Base-by-base conservation (phyloP, 2,329 filamentous ascomycete species). In the Colletotrichum falcatum region DNA sequence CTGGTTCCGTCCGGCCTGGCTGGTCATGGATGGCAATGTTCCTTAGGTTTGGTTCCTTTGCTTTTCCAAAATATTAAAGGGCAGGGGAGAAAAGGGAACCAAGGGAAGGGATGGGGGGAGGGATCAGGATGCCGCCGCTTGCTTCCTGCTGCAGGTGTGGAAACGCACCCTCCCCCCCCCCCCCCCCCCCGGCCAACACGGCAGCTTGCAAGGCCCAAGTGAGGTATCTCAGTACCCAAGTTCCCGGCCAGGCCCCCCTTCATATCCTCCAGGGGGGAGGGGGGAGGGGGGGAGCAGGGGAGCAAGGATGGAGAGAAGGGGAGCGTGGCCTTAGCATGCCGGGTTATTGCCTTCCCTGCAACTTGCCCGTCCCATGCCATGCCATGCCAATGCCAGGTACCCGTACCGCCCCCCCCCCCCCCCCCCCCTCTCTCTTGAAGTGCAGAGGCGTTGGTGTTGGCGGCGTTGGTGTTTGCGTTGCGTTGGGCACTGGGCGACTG, bases 11-110 rank as follows among this genome's bases (percentile, higher is more conserved):
- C 54, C 33, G 55, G 39, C 42, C 53, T 33, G 28, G 28, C 28
- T 37, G 53, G 14, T 39, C 53, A 37, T 56, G 30, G 33, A 37
- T 56, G 16, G 33, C 44, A 62, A 56, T 70, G 64, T 67, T 67
- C 63, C 67, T 70, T 51, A 70, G 67, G 67, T 70, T 67, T 70
- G 63, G 67, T 70, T 66, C 64, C 64, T 70, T 70, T 66, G 55
- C 42, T 61, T 66, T 70, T 70, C 49, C 63, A 62, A 66, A 66
- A 70, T 61, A 66, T 67, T 70, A 67, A 66, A 70, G 66, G 66
- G 66, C 62, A 66, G 49, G 56, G 42, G 42, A 4, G 42, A 61
- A 65, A 65, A 70, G 53, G 64, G 67, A 58, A 67, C 61, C 63
- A 53, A 61, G 61, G 58, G 67, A 65, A 59, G 61, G 61, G 67